phyloP scores from a whole-genome alignment of 1,139 yeast genomes.

The Debaryomyces robertsiae region DNA sequence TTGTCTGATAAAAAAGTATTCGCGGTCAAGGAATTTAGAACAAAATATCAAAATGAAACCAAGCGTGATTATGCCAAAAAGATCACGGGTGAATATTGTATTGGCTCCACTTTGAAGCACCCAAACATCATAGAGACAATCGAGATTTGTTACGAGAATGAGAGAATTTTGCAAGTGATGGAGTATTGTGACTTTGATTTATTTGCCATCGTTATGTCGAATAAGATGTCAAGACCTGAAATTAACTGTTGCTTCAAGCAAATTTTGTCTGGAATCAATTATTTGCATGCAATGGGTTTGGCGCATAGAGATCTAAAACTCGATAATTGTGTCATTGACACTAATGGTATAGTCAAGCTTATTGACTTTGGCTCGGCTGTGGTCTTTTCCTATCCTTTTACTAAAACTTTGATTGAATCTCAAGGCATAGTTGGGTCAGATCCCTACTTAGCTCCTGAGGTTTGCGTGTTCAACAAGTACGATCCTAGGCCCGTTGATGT shows the following conservation, averaged over 20 bases:
- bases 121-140: slow-evolving; percentile 90
- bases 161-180: slow-evolving; percentile 87
- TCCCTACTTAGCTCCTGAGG: slow-evolving; percentile 95
- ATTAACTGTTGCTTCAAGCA: slow-evolving; percentile 91
- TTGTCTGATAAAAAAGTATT: slow-evolving; percentile 69
- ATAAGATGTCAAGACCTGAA: slow-evolving; percentile 84
- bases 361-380: slow-evolving; percentile 96
- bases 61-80: slow-evolving; percentile 89
- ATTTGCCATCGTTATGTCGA: slow-evolving; percentile 94
- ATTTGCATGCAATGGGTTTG: slow-evolving; percentile 83
- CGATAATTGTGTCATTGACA: slow-evolving; percentile 89
- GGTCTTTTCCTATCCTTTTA: slow-evolving; percentile 87
- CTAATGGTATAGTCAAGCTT: slow-evolving; percentile 81
- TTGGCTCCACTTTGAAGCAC: slow-evolving; percentile 93
- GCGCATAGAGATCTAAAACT: slow-evolving; percentile 92
- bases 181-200: slow-evolving; percentile 93
- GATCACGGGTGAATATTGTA: slow-evolving; percentile 93
- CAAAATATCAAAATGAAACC: slow-evolving; percentile 73
- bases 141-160: slow-evolving; percentile 88
- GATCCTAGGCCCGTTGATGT: slow-evolving; percentile 94
- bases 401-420: slow-evolving; percentile 75
- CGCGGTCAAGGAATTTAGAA: slow-evolving; percentile 92
- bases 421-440: slow-evolving; percentile 94
- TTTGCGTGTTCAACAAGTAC: slow-evolving; percentile 75
- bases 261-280: slow-evolving; percentile 76